Evolutionary conservation across 805 yeast genomes (phyloP).

Genomic region (Ogataea degrootiae): DNA sequence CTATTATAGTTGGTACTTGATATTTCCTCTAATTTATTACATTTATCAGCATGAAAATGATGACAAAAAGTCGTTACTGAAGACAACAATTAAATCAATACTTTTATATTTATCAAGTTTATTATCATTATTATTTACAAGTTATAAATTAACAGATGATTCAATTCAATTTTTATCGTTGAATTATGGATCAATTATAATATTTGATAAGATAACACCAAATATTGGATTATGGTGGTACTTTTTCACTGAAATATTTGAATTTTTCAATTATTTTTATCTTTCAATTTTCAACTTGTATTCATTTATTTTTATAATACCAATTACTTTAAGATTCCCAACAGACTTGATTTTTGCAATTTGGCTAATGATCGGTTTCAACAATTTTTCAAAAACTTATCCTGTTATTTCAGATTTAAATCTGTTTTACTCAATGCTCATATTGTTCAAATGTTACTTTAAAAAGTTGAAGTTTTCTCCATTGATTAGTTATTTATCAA

Average conservation of each 20-base stretch:
- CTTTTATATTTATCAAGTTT: constrained; percentile 25
- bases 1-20: constrained; percentile 54
- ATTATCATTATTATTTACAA: constrained; percentile 29
- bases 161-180: constrained; percentile 44
- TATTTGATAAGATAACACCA: constrained; percentile 72
- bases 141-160: constrained; percentile 34
- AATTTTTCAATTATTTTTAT: constrained; percentile 79
- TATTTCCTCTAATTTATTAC: constrained; percentile 49
- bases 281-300: constrained; percentile 78
- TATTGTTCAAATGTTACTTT: constrained; percentile 26
- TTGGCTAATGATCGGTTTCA: constrained; percentile 36
- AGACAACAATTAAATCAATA: constrained; percentile 23
- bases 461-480: constrained; percentile 26
- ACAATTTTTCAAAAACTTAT: constrained; percentile 72
- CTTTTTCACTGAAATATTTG: constrained; percentile 92
- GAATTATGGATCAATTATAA: constrained; percentile 54
- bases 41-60: constrained; percentile 7
- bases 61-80: background rate
- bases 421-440: constrained; percentile 29
- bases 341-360: constrained; percentile 30
- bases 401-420: constrained; percentile 79
- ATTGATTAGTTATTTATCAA: constrained; percentile 22
- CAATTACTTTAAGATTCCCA: constrained; percentile 67
- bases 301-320: constrained; percentile 60
- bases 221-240: constrained; percentile 99